Evolutionary conservation across 495 filamentous ascomycete species (phyloP).

Genomic region (Aspergillus diversus): DNA sequence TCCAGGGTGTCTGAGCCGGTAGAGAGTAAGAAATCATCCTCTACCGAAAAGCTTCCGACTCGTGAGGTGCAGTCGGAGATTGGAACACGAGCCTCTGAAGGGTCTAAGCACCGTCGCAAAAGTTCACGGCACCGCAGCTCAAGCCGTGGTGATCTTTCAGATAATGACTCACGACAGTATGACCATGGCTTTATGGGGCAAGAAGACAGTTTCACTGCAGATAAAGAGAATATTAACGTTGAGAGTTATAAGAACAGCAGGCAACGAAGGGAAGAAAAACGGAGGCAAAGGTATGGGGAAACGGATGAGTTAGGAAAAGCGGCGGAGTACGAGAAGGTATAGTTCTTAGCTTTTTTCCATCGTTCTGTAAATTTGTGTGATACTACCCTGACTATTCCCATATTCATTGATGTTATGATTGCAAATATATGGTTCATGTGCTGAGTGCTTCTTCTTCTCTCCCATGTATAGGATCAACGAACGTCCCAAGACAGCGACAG

Average conservation of each 20-base stretch:
- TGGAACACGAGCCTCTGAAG: slow-evolving; percentile 33
- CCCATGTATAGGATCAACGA: slow-evolving; percentile 45
- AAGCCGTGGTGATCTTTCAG: slow-evolving; percentile 34
- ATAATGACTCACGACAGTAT: slow-evolving; percentile 24
- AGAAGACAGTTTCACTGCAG: slow-evolving; percentile 26
- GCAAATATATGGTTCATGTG: slow-evolving; percentile 32
- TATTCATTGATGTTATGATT: slow-evolving; percentile 20
- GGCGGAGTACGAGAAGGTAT: slow-evolving; percentile 51
- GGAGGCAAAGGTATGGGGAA: slow-evolving; percentile 45
- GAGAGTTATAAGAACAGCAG: slow-evolving; percentile 43
- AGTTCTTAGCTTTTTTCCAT: slow-evolving; percentile 41
- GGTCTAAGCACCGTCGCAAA: slow-evolving; percentile 49
- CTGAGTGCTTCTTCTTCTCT: slow-evolving; percentile 43
- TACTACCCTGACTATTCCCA: slow-evolving; percentile 25
- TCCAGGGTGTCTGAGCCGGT: slow-evolving; percentile 40
- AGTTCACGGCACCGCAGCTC: slow-evolving; percentile 42
- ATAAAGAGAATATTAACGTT: slow-evolving; percentile 37
- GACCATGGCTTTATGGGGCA: slow-evolving; percentile 19
- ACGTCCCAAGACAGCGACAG: slow-evolving; percentile 38
- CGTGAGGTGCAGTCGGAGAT: slow-evolving; percentile 47
- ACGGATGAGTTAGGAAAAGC: slow-evolving; percentile 38
- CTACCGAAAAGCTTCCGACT: slow-evolving; percentile 37
- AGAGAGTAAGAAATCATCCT: slow-evolving; percentile 37
- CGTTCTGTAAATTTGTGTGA: slow-evolving; percentile 38
- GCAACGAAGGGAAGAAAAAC: slow-evolving; percentile 44